Evolutionary conservation across 2,329 filamentous ascomycete genomes (phyloP).

Genomic region (Ascomycota sp.): DNA sequence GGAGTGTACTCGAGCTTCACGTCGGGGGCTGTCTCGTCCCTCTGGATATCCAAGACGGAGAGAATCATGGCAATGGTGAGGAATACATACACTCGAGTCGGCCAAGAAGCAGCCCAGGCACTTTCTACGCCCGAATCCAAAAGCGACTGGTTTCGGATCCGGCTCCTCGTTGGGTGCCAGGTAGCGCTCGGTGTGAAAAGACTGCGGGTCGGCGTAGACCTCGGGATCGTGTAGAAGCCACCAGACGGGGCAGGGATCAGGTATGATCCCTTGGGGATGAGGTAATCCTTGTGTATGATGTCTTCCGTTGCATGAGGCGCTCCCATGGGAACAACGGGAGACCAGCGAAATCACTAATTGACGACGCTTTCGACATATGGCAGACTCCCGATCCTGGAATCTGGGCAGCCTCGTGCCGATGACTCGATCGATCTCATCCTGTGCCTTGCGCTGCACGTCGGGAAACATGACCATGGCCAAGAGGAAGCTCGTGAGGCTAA

Average conservation of each 20-base stretch:
- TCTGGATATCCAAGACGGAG: conserved; percentile 8
- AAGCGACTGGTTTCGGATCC: conserved; percentile 8
- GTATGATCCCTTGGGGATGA: conserved; percentile 9
- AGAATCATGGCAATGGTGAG: conserved; percentile 19
- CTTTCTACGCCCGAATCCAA: conserved; percentile 16
- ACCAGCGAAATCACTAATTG: conserved; percentile 13
- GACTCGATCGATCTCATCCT: conserved; percentile 20
- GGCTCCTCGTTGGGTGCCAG: conserved; percentile 9
- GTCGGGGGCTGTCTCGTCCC: conserved; percentile 16
- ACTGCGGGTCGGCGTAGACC: conserved; percentile 29
- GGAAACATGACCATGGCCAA: conserved; percentile 25
- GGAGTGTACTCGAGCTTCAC: conserved; percentile 1
- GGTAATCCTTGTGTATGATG: conserved; percentile 5
- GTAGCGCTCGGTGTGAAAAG: conserved; percentile 15
- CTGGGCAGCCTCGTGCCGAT: conserved; percentile 21
- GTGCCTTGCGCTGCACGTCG: conserved; percentile 19
- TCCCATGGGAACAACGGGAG: conserved; percentile 12
- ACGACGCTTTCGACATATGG: conserved; percentile 18
- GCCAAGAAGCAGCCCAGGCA: conserved; percentile 15
- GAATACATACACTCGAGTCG: conserved; percentile 10
- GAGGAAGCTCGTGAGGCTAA: conserved; percentile 11
- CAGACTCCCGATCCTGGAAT: conserved; percentile 19
- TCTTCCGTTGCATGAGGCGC: conserved; percentile 18
- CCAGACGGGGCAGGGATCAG: conserved; percentile 9
- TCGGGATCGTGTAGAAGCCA: conserved; percentile 41